These are phyloP conservation scores for Diaporthe sp. DNA, from an alignment of 2,329 filamentous ascomycete genomes.

Conservation along the genomic window DNA sequence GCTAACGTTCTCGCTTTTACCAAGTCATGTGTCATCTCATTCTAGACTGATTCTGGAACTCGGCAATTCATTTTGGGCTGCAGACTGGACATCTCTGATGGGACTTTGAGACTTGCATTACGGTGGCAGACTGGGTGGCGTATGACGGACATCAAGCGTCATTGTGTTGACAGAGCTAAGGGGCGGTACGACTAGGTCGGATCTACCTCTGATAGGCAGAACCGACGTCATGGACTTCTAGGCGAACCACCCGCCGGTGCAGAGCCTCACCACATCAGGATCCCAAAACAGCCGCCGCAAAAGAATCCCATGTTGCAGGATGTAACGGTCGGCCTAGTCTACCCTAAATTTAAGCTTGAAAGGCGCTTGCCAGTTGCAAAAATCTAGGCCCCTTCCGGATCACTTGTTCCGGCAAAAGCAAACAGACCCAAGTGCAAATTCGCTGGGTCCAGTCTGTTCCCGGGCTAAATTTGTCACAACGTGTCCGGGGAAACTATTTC, in stretches of 20 bases:
- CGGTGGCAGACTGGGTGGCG: neutral
- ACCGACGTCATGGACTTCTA: conserved; percentile 35
- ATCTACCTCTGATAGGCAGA: conserved; percentile 10
- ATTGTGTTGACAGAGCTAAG: conserved; percentile 16
- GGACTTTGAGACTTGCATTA: conserved; percentile 24
- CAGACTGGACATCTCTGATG: conserved; percentile 1
- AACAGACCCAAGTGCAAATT: neutral
- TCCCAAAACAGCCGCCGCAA: conserved; percentile 7
- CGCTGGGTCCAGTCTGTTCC: neutral
- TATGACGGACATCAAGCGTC: conserved; percentile 20
- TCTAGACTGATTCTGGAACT: neutral
- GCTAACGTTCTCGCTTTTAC: neutral
- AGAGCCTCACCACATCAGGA: conserved; percentile 11
- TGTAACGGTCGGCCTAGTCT: conserved; percentile 1
- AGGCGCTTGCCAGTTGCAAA: neutral
- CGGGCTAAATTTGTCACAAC: neutral
- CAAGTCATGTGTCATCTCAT: conserved; percentile 28
- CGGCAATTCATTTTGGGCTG: neutral
- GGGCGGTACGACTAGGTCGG: conserved; percentile 12
- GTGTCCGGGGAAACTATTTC: conserved; percentile 19
- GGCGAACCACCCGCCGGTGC: conserved; percentile 5
- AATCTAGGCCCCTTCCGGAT: neutral
- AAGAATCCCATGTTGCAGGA: conserved; percentile 20
- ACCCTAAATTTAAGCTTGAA: conserved; percentile 11
- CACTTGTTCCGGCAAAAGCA: conserved; percentile 7